Evolutionary conservation across 371 early-diverging fungal genomes (phyloP).

Genomic region (Haplosporangium sp.): DNA sequence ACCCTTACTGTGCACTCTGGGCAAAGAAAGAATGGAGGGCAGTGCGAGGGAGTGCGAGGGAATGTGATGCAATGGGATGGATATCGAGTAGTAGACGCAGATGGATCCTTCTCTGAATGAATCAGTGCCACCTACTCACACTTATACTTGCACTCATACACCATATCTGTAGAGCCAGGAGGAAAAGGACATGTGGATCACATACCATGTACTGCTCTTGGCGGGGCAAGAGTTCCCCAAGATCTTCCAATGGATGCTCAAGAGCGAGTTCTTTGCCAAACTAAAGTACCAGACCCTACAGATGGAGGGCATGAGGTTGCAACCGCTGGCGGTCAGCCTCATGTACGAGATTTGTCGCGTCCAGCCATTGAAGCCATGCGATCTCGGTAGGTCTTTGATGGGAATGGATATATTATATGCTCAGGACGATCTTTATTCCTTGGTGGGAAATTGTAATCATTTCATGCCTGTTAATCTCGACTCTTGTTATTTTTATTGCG

Average conservation of each 20-base stretch:
- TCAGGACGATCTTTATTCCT: too few relatives aligned
- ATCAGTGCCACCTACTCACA: background rate
- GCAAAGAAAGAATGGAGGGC: background rate
- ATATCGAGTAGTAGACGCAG: too few relatives aligned
- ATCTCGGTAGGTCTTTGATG: slow-evolving; percentile 62
- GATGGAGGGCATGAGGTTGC: slow-evolving; percentile 54
- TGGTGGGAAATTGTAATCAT: background rate
- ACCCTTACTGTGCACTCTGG: too few relatives aligned
- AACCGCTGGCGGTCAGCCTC: slow-evolving; percentile 68
- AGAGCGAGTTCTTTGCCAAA: slow-evolving; percentile 63
- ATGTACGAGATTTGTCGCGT: slow-evolving; percentile 81
- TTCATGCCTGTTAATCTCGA: background rate
- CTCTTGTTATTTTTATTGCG: background rate
- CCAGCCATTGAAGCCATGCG: slow-evolving; percentile 68
- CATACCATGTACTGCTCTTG: slow-evolving; percentile 61
- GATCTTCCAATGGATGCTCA: slow-evolving; percentile 55
- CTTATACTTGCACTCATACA: background rate
- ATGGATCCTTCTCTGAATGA: too few relatives aligned
- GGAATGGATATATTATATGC: too few relatives aligned
- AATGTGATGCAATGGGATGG: too few relatives aligned
- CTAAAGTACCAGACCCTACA: slow-evolving; percentile 62
- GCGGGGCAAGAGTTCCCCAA: slow-evolving; percentile 60
- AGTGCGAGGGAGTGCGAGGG: too few relatives aligned
- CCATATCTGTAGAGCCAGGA: slow-evolving; percentile 20
- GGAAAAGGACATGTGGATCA: slow-evolving; percentile 56